Evolutionary conservation across 2,329 filamentous ascomycete species (phyloP).

Genomic region (Arachnomyces sp.): DNA sequence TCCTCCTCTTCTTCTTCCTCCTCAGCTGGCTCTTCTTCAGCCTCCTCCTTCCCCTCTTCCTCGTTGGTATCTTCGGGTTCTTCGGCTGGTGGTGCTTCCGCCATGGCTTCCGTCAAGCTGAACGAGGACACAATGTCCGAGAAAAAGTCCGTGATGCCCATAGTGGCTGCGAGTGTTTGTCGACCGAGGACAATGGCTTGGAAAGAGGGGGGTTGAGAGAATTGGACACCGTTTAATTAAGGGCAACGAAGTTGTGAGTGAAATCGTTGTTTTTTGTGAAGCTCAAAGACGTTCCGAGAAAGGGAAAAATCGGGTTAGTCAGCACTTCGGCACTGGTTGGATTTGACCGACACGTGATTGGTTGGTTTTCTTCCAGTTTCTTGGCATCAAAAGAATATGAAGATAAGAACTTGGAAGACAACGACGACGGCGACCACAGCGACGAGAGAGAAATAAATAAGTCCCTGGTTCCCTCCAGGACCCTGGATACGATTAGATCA

Average conservation of each 20-base stretch:
- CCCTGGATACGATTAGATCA: too few species aligned
- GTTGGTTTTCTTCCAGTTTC: constrained; percentile 13
- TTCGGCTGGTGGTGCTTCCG: constrained; percentile 49
- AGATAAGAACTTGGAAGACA: too few species aligned
- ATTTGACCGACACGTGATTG: constrained; percentile 37
- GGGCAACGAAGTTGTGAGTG: constrained; percentile 20
- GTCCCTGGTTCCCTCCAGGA: too few species aligned
- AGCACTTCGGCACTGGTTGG: constrained; percentile 21
- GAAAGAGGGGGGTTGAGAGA: constrained; percentile 17
- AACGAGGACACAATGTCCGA: constrained; percentile 56
- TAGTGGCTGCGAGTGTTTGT: constrained; percentile 30
- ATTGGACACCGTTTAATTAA: constrained; percentile 14
- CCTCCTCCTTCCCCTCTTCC: constrained; percentile 44
- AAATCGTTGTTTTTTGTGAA: constrained; percentile 29
- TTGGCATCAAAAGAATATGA: too few species aligned
- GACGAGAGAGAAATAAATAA: too few species aligned
- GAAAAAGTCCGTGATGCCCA: constrained; percentile 59
- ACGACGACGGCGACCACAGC: too few species aligned
- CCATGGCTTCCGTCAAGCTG: constrained; percentile 45
- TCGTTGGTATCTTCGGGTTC: constrained; percentile 41
- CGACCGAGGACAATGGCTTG: constrained; percentile 25
- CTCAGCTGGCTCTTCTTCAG: constrained; percentile 52
- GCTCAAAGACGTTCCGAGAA: constrained; percentile 18
- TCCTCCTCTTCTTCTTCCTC: constrained; percentile 68
- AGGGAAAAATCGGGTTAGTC: constrained; percentile 31